Conservation (phyloP, 352 stramenopile genomes). For the Elongisporangium prolatum region DNA sequence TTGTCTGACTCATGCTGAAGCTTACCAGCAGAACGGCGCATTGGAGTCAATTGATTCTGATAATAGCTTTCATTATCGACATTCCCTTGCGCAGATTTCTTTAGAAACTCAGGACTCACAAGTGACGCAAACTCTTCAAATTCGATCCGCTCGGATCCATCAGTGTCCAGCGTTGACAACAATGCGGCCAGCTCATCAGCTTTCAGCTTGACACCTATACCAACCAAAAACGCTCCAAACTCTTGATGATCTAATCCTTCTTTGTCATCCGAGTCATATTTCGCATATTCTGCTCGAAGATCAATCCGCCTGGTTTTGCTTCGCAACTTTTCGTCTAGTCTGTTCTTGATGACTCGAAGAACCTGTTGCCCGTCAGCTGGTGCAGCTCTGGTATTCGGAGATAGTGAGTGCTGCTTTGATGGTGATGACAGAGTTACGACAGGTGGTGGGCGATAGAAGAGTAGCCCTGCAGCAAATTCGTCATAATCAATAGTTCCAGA, state of each 20-base stretch:
- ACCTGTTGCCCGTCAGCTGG: constrained; percentile 15
- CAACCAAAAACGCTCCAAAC: constrained; percentile 49
- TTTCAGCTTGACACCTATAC: constrained; percentile 53
- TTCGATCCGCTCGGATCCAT: constrained; percentile 37
- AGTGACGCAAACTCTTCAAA: constrained; percentile 33
- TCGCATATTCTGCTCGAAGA: constrained; percentile 34
- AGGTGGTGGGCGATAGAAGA: constrained; percentile 48
- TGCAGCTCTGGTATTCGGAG: neutral
- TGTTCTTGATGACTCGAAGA: constrained; percentile 15
- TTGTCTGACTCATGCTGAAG: neutral
- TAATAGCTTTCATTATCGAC: neutral
- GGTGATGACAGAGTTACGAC: neutral
- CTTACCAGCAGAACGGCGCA: neutral
- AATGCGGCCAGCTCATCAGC: constrained; percentile 29
- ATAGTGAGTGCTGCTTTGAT: neutral
- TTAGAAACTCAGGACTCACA: neutral
- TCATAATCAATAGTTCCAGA: constrained; percentile 74
- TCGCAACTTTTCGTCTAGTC: constrained; percentile 21
- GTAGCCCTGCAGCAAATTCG: constrained; percentile 58
- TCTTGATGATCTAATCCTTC: constrained; percentile 52
- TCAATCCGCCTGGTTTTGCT: constrained; percentile 13
- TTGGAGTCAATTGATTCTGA: neutral
- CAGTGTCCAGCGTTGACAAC: constrained; percentile 32
- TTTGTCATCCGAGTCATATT: constrained; percentile 48
- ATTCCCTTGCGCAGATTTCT: neutral